These are phyloP conservation scores for Exsudoporus frostii DNA, from an alignment of 768 basidiomycete species.

Conservation along the genomic window DNA sequence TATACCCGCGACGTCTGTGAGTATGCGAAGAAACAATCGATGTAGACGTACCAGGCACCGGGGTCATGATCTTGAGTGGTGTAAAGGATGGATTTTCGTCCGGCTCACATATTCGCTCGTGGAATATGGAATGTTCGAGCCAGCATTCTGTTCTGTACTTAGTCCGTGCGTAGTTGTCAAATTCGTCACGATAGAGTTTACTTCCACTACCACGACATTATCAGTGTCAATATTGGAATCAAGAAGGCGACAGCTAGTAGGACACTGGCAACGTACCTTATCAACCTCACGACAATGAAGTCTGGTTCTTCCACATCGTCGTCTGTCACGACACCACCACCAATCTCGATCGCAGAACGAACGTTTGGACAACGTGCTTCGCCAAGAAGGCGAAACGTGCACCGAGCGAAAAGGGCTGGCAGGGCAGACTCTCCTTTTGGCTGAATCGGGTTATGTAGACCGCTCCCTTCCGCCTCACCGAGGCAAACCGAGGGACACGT, in stretches of 20 bases:
- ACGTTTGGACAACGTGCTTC: constrained; percentile 63
- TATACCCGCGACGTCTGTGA: constrained; percentile 20
- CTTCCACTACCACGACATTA: constrained; percentile 55
- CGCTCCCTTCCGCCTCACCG: constrained; percentile 19
- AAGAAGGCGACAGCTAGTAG: not conserved
- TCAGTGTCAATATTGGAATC: not conserved
- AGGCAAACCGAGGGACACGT: constrained; percentile 21
- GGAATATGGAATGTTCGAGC: constrained; percentile 82
- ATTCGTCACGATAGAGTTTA: constrained; percentile 58
- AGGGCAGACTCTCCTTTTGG: not conserved
- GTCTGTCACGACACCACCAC: constrained; percentile 47
- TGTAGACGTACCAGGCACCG: constrained; percentile 50
- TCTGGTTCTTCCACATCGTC: constrained; percentile 52
- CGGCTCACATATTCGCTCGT: constrained; percentile 64
- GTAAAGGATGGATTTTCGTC: constrained; percentile 69
- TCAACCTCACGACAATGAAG: constrained; percentile 68
- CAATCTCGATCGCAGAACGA: constrained; percentile 56
- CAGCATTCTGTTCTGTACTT: constrained; percentile 91
- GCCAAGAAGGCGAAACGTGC: constrained; percentile 58
- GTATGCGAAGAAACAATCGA: not conserved
- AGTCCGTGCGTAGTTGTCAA: constrained; percentile 39
- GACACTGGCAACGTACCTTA: constrained; percentile 49
- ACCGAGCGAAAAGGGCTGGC: constrained; percentile 48
- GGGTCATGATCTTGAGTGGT: constrained; percentile 58
- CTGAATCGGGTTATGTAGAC: not conserved